phyloP scores from a whole-genome alignment of 2,329 filamentous ascomycete species.

The Plenodomus biglobosus region DNA sequence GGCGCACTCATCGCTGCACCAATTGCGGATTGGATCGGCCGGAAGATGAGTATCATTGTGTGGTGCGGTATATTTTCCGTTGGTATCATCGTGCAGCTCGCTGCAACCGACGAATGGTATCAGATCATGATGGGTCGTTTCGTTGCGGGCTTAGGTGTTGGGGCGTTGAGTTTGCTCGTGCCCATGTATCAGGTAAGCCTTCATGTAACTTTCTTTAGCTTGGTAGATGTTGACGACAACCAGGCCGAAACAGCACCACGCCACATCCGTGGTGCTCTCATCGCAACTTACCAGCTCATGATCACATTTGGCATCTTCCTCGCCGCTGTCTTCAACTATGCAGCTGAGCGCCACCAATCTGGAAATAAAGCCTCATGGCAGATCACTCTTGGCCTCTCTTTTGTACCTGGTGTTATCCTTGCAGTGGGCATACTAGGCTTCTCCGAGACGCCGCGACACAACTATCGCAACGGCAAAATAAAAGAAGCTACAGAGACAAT shows the following conservation, averaged over 20 bases:
- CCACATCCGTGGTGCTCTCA: constrained; percentile 63
- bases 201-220: background rate
- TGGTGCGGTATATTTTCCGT: constrained; percentile 63
- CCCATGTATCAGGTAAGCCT: constrained; percentile 58
- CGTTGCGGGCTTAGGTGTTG: constrained; percentile 65
- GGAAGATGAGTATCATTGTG: constrained; percentile 60
- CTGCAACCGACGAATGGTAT: constrained; percentile 58
- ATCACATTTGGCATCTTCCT: constrained; percentile 67
- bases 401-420: constrained; percentile 57
- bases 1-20: constrained; percentile 62
- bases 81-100: constrained; percentile 66
- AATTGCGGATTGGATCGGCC: constrained; percentile 62
- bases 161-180: constrained; percentile 60
- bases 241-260: constrained; percentile 62
- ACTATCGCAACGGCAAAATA: constrained; percentile 55
- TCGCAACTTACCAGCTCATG: constrained; percentile 66
- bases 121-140: constrained; percentile 64
- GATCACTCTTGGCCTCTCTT: constrained; percentile 61
- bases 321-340: constrained; percentile 57
- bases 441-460: constrained; percentile 58
- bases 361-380: constrained; percentile 60
- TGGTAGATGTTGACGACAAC: background rate
- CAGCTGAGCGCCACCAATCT: constrained; percentile 53
- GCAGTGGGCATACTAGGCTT: constrained; percentile 56
- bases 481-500: constrained; percentile 55